Conservation (phyloP, 805 yeast species). For the Kodamaea hsintzibuensis region DNA sequence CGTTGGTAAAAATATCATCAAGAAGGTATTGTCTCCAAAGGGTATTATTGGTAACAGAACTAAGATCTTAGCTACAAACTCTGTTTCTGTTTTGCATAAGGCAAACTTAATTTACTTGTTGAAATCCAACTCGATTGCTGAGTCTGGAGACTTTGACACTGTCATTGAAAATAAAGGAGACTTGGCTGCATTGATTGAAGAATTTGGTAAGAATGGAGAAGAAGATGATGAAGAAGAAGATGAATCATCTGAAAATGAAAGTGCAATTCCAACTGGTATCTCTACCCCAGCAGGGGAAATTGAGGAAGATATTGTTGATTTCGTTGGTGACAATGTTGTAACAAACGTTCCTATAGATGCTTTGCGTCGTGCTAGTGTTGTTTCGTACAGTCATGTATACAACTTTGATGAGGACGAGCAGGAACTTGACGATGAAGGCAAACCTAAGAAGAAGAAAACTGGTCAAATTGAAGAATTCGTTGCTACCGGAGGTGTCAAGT, state of each 20-base stretch:
- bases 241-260: conserved; percentile 1
- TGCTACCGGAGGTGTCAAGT: conserved; percentile 61
- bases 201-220: conserved; percentile 17
- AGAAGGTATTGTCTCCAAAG: conserved; percentile 29
- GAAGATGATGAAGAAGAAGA: conserved; percentile 9
- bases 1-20: conserved; percentile 37
- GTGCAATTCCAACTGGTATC: not conserved
- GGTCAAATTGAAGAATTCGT: conserved; percentile 33
- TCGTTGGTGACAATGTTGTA: conserved; percentile 7
- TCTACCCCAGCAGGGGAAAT: not conserved
- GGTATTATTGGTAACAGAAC: conserved; percentile 38
- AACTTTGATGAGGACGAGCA: conserved; percentile 18
- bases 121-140: conserved; percentile 30
- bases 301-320: conserved; percentile 8
- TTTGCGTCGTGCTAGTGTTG: conserved; percentile 23
- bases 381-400: conserved; percentile 25
- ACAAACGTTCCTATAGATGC: conserved; percentile 2
- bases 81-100: conserved; percentile 35
- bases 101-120: conserved; percentile 36
- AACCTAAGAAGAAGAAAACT: conserved; percentile 11
- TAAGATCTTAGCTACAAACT: conserved; percentile 40
- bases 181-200: conserved; percentile 23
- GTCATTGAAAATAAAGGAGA: conserved; percentile 21
- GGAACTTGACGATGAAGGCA: conserved; percentile 13
- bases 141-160: conserved; percentile 25